These are phyloP conservation scores for Metarhizium guizhouense DNA, from an alignment of 2,329 filamentous ascomycete genomes.

Conservation along the genomic window DNA sequence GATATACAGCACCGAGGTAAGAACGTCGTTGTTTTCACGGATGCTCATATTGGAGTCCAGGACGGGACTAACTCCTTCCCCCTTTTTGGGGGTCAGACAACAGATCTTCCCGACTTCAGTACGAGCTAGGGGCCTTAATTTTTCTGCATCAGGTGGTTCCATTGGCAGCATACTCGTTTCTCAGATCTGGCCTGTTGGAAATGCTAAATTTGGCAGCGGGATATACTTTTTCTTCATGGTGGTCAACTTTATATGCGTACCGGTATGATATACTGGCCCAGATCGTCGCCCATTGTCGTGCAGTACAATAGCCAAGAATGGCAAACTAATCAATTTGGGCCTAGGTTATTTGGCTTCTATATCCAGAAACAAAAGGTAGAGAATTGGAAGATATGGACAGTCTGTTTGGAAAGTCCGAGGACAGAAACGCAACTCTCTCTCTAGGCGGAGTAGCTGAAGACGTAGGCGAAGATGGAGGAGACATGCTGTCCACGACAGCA, in stretches of 20 bases:
- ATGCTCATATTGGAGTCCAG: not conserved
- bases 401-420: conserved; percentile 23
- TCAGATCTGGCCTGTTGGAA: conserved; percentile 47
- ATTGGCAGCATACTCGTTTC: conserved; percentile 45
- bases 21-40: not conserved
- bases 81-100: not conserved
- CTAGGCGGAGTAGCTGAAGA: not conserved
- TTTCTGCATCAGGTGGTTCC: conserved; percentile 45
- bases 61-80: not conserved
- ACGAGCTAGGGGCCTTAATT: conserved; percentile 46
- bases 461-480: not conserved
- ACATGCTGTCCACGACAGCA: not conserved
- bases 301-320: not conserved
- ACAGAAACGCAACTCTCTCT: not conserved
- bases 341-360: conserved; percentile 31
- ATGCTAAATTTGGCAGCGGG: conserved; percentile 37
- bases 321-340: not conserved
- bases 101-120: conserved; percentile 48
- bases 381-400: conserved; percentile 35
- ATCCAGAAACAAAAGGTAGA: conserved; percentile 35
- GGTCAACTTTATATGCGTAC: conserved; percentile 5
- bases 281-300: too few species aligned
- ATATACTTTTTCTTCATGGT: conserved; percentile 51
- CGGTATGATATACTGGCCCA: conserved; percentile 4
- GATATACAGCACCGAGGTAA: conserved; percentile 50